A percentile compares a stretch with the other conserved stretches of the same genome.
Conservation (phyloP, 2,329 filamentous ascomycete genomes). For the Pestalotiopsis sp. region DNA sequence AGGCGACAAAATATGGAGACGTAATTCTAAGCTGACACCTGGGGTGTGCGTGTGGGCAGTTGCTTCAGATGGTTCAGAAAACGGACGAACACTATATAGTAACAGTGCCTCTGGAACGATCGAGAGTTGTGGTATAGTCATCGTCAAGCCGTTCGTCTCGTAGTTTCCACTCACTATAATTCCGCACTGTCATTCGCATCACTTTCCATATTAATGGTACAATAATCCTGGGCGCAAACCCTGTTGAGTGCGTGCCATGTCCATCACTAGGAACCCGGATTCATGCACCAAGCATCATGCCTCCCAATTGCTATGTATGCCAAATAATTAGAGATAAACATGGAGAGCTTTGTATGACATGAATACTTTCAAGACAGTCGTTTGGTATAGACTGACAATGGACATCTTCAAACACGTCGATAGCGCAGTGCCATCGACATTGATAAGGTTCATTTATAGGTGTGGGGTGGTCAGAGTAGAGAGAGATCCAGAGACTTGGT, state of each 20-base stretch:
- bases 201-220: too few species aligned
- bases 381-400: not conserved
- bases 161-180: too few species aligned
- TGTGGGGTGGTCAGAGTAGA: conserved; percentile 4
- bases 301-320: not conserved
- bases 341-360: too few species aligned
- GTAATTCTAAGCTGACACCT: not conserved
- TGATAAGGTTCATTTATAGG: not conserved
- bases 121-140: too few species aligned
- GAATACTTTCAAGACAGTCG: too few species aligned
- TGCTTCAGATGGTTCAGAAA: too few species aligned
- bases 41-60: not conserved
- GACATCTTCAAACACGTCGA: not conserved
- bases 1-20: not conserved
- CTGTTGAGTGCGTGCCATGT: too few species aligned
- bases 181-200: too few species aligned
- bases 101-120: too few species aligned
- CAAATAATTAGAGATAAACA: not conserved
- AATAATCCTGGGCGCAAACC: too few species aligned
- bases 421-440: not conserved
- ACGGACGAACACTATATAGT: too few species aligned
- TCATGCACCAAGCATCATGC: not conserved
- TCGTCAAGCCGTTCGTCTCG: too few species aligned
- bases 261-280: not conserved
- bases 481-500: conserved; percentile 1